These are phyloP conservation scores for Phytophthora sansomeana DNA, from an alignment of 352 stramenopile genomes.

Conservation along the genomic window DNA sequence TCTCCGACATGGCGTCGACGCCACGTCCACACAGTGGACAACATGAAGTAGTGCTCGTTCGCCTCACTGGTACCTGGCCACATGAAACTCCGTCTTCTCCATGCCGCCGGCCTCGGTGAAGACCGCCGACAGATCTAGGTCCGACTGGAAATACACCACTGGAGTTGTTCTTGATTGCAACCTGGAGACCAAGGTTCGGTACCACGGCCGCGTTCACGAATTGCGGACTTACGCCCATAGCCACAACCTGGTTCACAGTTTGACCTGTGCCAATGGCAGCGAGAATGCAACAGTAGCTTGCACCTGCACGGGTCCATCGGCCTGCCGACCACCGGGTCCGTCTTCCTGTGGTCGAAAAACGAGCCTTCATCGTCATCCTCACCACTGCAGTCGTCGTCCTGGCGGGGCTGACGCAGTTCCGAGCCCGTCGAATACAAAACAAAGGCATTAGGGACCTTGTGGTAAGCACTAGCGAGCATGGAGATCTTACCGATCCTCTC, in stretches of 20 bases:
- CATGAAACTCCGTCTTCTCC: slow-evolving; percentile 92
- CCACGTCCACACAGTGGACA: slow-evolving; percentile 71
- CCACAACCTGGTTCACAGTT: slow-evolving; percentile 70
- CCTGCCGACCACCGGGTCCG: slow-evolving; percentile 35
- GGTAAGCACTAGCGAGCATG: slow-evolving; percentile 98
- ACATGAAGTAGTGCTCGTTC: slow-evolving; percentile 95
- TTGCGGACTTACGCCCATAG: slow-evolving; percentile 81
- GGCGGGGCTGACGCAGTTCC: slow-evolving; percentile 70
- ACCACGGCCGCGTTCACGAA: slow-evolving; percentile 80
- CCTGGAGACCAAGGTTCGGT: slow-evolving; percentile 91
- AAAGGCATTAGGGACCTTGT: slow-evolving; percentile 94
- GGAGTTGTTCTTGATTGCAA: slow-evolving; percentile 98
- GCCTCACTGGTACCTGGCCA: slow-evolving; percentile 97
- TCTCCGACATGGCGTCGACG: slow-evolving; percentile 89
- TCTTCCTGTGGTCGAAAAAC: slow-evolving; percentile 69
- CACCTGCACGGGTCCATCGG: slow-evolving; percentile 68
- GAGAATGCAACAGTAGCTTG: slow-evolving; percentile 91
- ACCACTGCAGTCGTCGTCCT: slow-evolving; percentile 73
- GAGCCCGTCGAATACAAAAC: slow-evolving; percentile 83
- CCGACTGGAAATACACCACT: slow-evolving; percentile 97
- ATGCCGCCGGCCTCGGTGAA: slow-evolving; percentile 90
- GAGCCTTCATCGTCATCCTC: slow-evolving; percentile 76
- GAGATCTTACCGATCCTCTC: slow-evolving; percentile 98
- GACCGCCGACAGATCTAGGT: slow-evolving; percentile 91
- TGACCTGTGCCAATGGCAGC: slow-evolving; percentile 76